Conservation (phyloP, 176 grass and related monocot species). For the Tillandsia fasciculata region DNA sequence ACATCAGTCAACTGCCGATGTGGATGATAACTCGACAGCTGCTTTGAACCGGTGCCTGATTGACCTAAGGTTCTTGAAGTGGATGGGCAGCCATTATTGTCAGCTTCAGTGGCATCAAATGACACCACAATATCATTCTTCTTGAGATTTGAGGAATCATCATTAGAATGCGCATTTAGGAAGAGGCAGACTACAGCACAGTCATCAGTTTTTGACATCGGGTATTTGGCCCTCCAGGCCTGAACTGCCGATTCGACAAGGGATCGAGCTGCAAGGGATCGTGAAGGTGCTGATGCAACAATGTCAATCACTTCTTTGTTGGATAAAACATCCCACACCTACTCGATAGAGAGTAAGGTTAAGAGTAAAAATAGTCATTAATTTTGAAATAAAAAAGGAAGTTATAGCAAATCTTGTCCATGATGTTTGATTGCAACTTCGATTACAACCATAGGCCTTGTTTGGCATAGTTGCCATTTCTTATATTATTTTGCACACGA, state of each 20-base stretch:
- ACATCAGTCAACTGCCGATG: constrained; percentile 24
- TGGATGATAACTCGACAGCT: background rate
- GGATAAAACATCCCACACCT: constrained; percentile 77
- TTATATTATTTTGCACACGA: too few relatives aligned
- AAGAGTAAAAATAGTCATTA: background rate
- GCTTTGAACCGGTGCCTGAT: constrained; percentile 16
- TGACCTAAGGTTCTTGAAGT: constrained; percentile 3
- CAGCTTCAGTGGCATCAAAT: constrained; percentile 14
- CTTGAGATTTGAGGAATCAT: background rate
- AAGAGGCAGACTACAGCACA: constrained; percentile 58
- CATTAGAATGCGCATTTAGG: constrained; percentile 20
- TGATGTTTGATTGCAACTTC: too few relatives aligned
- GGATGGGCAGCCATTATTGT: constrained; percentile 12
- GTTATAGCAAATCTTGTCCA: background rate
- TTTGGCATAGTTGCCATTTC: too few relatives aligned
- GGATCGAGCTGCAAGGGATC: constrained; percentile 29
- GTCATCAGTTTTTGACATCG: constrained; percentile 63
- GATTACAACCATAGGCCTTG: too few relatives aligned
- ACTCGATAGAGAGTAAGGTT: background rate
- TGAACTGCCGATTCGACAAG: constrained; percentile 47
- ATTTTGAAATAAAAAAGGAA: background rate
- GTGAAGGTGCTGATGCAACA: constrained; percentile 36
- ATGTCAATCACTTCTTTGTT: constrained; percentile 63
- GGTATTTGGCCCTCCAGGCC: constrained; percentile 57
- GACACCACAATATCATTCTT: constrained; percentile 4